These are phyloP conservation scores for Tricholoma furcatifolium DNA, from an alignment of 768 basidiomycete genomes.

Conservation along the genomic window DNA sequence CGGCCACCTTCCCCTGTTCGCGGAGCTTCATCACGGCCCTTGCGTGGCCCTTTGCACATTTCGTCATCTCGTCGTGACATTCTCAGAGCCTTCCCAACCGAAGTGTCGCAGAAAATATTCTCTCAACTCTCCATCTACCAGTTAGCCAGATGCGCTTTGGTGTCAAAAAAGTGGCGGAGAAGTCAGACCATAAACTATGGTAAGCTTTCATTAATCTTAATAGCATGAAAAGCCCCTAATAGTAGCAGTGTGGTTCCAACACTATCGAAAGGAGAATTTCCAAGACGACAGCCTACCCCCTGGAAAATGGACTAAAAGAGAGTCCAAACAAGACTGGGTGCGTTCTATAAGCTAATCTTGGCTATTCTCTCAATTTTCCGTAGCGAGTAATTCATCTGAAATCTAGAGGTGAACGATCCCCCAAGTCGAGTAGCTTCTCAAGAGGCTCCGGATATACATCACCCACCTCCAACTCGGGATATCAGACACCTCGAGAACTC, in stretches of 20 bases:
- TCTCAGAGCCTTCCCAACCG: conserved; percentile 72
- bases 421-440: conserved; percentile 32
- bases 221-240: background rate
- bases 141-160: conserved; percentile 74
- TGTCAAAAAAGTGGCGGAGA: conserved; percentile 84
- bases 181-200: conserved; percentile 93
- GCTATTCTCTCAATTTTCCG: background rate
- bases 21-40: conserved; percentile 45
- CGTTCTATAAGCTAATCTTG: conserved; percentile 19
- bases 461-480: conserved; percentile 49
- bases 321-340: conserved; percentile 94
- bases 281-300: conserved; percentile 75
- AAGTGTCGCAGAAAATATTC: conserved; percentile 80
- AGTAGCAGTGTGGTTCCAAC: conserved; percentile 86
- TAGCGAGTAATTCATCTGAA: conserved; percentile 55
- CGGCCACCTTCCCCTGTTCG: conserved; percentile 56
- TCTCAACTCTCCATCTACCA: conserved; percentile 56
- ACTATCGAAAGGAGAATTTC: conserved; percentile 85
- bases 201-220: conserved; percentile 28
- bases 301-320: conserved; percentile 89
- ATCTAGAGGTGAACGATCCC: conserved; percentile 41
- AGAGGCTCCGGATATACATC: conserved; percentile 49
- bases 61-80: conserved; percentile 49
- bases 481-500: conserved; percentile 76
- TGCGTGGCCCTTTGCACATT: conserved; percentile 47